Conservation (phyloP, 495 filamentous ascomycete genomes). For the Aspergillus egyptiacus region DNA sequence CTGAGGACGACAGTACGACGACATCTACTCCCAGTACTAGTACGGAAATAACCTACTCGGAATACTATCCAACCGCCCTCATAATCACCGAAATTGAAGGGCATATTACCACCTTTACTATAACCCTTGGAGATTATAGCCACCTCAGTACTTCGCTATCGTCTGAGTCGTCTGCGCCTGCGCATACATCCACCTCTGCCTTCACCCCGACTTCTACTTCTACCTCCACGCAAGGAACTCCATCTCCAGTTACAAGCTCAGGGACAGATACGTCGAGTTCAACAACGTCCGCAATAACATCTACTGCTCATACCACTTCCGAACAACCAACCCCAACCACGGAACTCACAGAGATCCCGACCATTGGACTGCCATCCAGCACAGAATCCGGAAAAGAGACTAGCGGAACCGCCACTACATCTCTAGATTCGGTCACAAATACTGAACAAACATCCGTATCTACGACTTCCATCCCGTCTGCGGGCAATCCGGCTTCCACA, state of each 20-base stretch:
- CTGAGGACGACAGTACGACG: not conserved
- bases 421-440: too few relatives aligned
- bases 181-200: not conserved
- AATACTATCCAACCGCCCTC: constrained; percentile 3
- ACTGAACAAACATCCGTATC: not conserved
- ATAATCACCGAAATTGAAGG: constrained; percentile 10
- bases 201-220: not conserved
- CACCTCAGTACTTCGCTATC: not conserved
- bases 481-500: not conserved
- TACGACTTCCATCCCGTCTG: not conserved
- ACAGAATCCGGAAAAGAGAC: too few relatives aligned
- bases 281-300: not conserved
- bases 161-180: too few relatives aligned
- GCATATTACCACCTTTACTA: not conserved
- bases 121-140: not conserved
- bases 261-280: not conserved
- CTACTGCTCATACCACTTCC: not conserved
- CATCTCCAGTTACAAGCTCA: not conserved
- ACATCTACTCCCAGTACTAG: not conserved
- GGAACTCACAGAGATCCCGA: too few relatives aligned
- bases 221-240: not conserved
- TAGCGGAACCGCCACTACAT: too few relatives aligned
- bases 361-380: too few relatives aligned
- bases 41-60: not conserved
- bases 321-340: not conserved